Base-by-base conservation (phyloP, 768 basidiomycete species). In the Clavaria fumosa region DNA sequence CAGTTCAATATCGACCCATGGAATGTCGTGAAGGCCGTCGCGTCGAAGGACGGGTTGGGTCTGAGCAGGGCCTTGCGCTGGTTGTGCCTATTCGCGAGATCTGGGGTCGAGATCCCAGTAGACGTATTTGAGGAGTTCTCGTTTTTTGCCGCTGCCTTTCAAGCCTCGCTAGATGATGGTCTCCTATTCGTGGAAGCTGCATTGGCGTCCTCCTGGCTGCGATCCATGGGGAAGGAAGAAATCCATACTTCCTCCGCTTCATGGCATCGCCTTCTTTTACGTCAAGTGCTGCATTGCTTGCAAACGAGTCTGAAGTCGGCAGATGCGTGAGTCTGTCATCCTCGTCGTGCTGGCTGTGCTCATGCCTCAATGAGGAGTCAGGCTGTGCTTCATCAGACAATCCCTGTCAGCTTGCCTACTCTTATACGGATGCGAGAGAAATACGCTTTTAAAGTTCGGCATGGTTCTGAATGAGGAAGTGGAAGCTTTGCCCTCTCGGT, bases 371-470 rank as follows among this genome's bases (percentile, higher is more conserved):
- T n/a, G n/a, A n/a, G n/a, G n/a, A 33, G 27, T 34, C 35, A 67
- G 70, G 11, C 42, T 66, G 12, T 57, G 49, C 11, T 75, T 82
- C 41, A 65, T 84, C 34, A 67, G 75, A 4, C 59, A 64, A n/a
- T 75, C 73, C 2, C 50, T 84, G 20, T 69, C 68, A 11, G 57
- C 65, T 7, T 79, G 72, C 52, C 59, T 82, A 26, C 53, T 79
- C 2, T 49, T 80, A 18, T 79, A 73, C 46, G 81, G 81, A 5
- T 82, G 75, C 45, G 72, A 77, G 31, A 58, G 75, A 32, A 47
- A 51, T 3, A 60, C 56, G 24, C 55, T 80, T 4, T 37, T 62
- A 3, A 54, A 60, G 7, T 44, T 61, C n/a, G 63, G 59, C 1
- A 47, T 85, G 40, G 52, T 81, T 14, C 42, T 52, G 17, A 54